Evolutionary conservation across 805 yeast genomes (phyloP), one percentile per base, ranked within the genome.

Genomic region (Wickerhamomyces sydowiorum): DNA sequence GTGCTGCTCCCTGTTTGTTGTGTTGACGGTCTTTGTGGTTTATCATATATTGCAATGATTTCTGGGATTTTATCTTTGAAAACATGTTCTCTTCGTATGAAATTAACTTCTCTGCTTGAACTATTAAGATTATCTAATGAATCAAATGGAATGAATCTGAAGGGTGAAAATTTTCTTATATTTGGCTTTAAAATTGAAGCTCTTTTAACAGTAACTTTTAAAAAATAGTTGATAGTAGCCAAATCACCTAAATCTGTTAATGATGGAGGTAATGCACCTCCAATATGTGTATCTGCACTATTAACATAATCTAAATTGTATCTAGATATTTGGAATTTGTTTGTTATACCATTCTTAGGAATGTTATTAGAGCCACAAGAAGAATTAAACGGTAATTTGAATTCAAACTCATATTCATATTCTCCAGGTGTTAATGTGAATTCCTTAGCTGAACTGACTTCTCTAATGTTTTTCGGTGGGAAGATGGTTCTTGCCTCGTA

Each of bases 151-250:
- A 36, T 13, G 20, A 46, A 20, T 17, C 31, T 25, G 3, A 47
- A 20, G 50, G 52, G 17, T 61, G 62, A 35, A 1, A 54, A 54
- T 14, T 70, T 57, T 28, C 84, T 60, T 25, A 72, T 52, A 44
- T 76, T 79, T 25, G 67, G 41, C 43, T 70, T 72, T 42, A 76
- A 60, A n/a, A 78, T 50, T 4, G 79, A 69, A 2, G 81, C 60
- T 36, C 80, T 54, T 42, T 71, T 75, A 31, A 80, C 77, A 0
- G 85, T 79, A 12, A 70, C 84, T 56, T 80, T 80, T 39, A 81
- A 66, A 52, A 70, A 79, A 54, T 80, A 80, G 7, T 29, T 22
- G 3, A 46, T 25, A 1, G 31, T 14, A 7, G 40, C 46, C 14
- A 17, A 22, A 13, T 31, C 38, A 12, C 34, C 37, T 8, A 32